A percentile compares a stretch with the other conserved stretches of the same genome.
Conservation (phyloP, 495 filamentous ascomycete genomes). For the Neurospora pannonica region DNA sequence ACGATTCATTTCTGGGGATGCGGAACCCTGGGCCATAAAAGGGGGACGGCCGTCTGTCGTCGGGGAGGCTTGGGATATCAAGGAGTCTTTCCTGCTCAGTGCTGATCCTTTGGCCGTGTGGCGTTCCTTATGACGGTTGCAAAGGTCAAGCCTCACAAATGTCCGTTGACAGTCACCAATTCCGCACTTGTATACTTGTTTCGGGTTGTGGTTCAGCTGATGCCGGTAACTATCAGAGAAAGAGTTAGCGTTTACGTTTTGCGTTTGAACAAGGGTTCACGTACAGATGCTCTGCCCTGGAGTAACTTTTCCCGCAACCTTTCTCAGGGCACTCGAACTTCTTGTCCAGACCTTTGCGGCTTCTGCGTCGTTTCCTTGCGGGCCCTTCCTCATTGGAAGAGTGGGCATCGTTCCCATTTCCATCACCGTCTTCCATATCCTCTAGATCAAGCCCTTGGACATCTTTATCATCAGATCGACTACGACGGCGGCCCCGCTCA, state of each 20-base stretch:
- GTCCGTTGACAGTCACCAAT: conserved; percentile 83
- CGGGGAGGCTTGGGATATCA: conserved; percentile 50
- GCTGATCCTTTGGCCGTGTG: conserved; percentile 95
- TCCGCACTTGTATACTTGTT: conserved; percentile 92
- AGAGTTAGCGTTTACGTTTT: conserved; percentile 12
- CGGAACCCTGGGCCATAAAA: conserved; percentile 32
- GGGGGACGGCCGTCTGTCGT: conserved; percentile 34
- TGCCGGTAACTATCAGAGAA: conserved; percentile 55
- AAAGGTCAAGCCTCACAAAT: conserved; percentile 92
- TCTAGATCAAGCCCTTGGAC: conserved; percentile 31
- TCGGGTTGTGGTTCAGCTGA: conserved; percentile 92
- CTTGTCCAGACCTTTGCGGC: conserved; percentile 83
- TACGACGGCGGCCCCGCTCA: conserved; percentile 37
- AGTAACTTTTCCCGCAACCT: conserved; percentile 92
- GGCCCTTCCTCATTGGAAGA: conserved; percentile 48
- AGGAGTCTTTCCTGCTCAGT: conserved; percentile 79
- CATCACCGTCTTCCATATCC: conserved; percentile 25
- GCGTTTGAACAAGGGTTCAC: conserved; percentile 4
- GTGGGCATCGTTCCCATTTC: conserved; percentile 30
- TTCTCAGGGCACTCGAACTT: conserved; percentile 89
- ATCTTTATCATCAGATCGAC: conserved; percentile 36
- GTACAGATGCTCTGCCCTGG: conserved; percentile 87
- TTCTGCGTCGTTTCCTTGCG: conserved; percentile 64
- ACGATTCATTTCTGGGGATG: conserved; percentile 43
- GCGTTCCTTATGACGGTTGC: conserved; percentile 84